phyloP scores from a whole-genome alignment of 148 eudicot genomes.

The Fallopia convolvulus region DNA sequence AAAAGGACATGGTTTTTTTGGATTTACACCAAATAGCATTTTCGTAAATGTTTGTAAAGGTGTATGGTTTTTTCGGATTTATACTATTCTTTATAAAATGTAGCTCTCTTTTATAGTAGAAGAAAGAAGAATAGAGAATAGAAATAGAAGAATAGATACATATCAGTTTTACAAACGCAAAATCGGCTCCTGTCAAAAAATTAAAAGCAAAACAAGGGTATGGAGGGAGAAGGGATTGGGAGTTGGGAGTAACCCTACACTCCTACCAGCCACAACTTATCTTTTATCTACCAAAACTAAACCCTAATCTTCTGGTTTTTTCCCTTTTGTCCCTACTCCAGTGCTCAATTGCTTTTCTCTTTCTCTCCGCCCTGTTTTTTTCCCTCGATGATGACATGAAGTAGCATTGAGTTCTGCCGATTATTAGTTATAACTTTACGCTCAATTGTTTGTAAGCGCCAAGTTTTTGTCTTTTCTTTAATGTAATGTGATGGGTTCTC shows the following conservation, averaged over 20 bases:
- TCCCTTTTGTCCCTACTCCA: not conserved
- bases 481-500: not conserved
- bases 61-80: too few species aligned
- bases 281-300: not conserved
- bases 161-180: too few species aligned
- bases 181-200: too few species aligned
- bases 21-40: too few species aligned
- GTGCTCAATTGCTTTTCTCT: not conserved
- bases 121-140: too few species aligned
- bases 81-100: too few species aligned
- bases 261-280: conserved; percentile 1
- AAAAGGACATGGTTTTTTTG: too few species aligned
- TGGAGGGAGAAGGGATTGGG: not conserved
- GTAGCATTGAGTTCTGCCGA: not conserved
- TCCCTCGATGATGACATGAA: not conserved
- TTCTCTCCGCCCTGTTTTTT: not conserved
- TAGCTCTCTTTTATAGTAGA: too few species aligned
- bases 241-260: not conserved
- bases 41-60: too few species aligned
- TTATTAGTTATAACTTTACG: not conserved
- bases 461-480: not conserved
- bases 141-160: too few species aligned
- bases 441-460: not conserved
- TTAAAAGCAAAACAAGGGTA: not conserved
- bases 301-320: not conserved